A percentile compares a stretch with the other conserved stretches of the same genome.
Conservation (phyloP, 2,329 filamentous ascomycete genomes). For the Colletotrichum liriopes region DNA sequence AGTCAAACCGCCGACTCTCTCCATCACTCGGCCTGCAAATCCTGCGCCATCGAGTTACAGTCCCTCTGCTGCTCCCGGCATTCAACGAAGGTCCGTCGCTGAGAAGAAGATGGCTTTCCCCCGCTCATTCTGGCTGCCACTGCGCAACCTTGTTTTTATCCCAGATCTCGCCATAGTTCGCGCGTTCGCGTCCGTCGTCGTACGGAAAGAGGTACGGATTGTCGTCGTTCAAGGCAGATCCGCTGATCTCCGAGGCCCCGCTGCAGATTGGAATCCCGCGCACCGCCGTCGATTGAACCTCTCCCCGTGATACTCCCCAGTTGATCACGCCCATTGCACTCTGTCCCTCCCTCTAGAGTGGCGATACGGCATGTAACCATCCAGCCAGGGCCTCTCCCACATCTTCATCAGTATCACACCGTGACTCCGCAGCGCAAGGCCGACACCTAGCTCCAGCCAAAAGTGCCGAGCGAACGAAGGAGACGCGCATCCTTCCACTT, state of each 20-base stretch:
- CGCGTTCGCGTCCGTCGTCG: conserved; percentile 24
- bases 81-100: not conserved
- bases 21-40: conserved; percentile 19
- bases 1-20: conserved; percentile 4
- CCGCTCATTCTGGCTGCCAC: not conserved
- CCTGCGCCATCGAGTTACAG: conserved; percentile 13
- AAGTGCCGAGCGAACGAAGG: conserved; percentile 19
- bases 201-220: not conserved
- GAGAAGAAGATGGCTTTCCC: not conserved
- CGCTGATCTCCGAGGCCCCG: conserved; percentile 38
- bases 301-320: not conserved
- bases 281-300: not conserved
- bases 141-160: conserved; percentile 15
- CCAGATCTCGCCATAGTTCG: conserved; percentile 11
- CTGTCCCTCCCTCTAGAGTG: conserved; percentile 11
- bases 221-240: conserved; percentile 28
- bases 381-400: conserved; percentile 8
- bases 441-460: conserved; percentile 26
- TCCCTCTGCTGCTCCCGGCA: conserved; percentile 13
- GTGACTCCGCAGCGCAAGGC: conserved; percentile 19
- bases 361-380: conserved; percentile 34
- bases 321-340: not conserved
- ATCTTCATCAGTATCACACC: conserved; percentile 14
- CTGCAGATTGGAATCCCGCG: conserved; percentile 13
- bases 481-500: conserved; percentile 1